These are phyloP conservation scores for Saccharomycopsis malanga DNA, from an alignment of 805 yeast genomes.

Conservation along the genomic window DNA sequence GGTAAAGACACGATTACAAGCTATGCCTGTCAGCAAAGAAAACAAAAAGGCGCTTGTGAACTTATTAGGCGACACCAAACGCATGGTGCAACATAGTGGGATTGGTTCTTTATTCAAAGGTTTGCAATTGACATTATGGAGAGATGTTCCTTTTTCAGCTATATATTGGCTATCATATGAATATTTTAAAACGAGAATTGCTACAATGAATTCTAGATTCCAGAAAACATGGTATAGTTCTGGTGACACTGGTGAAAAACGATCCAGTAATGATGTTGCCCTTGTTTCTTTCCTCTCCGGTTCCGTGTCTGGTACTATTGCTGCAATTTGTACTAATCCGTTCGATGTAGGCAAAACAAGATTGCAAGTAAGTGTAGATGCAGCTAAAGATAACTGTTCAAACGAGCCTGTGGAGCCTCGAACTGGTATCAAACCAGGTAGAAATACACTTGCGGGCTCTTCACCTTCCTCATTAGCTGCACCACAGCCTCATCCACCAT, in stretches of 20 bases:
- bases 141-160: constrained; percentile 96
- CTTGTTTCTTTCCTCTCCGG: constrained; percentile 71
- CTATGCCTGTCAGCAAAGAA: constrained; percentile 54
- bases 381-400: constrained; percentile 4
- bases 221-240: background rate
- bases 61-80: constrained; percentile 45
- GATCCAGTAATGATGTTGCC: constrained; percentile 40
- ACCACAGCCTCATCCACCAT: background rate
- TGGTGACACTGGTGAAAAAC: background rate
- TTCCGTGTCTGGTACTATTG: constrained; percentile 72
- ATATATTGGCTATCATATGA: constrained; percentile 92
- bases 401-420: constrained; percentile 21
- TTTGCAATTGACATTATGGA: constrained; percentile 80
- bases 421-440: background rate
- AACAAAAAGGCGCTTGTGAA: constrained; percentile 27
- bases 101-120: constrained; percentile 70
- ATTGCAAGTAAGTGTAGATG: constrained; percentile 56
- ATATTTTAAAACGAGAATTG: constrained; percentile 31
- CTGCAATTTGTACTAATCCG: constrained; percentile 86
- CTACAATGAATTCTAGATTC: constrained; percentile 3
- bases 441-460: constrained; percentile 1
- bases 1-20: constrained; percentile 80
- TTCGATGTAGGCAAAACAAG: constrained; percentile 97
- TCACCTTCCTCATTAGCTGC: background rate
- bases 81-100: constrained; percentile 52